Evolutionary conservation across 805 yeast species (phyloP), one percentile per base, ranked within the genome.

Genomic region (Saturnispora dispora): DNA sequence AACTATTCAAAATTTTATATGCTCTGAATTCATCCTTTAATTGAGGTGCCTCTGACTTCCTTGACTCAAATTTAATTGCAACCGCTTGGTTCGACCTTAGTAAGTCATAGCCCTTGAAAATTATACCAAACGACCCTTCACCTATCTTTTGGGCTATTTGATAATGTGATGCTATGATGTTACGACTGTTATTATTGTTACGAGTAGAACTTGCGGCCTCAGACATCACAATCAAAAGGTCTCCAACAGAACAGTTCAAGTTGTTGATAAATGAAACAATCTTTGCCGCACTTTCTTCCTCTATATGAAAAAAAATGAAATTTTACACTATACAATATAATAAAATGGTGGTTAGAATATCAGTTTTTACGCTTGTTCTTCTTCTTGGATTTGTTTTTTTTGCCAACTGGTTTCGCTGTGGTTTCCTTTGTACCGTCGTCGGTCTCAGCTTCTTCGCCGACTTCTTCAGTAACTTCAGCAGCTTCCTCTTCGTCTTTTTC

Each of bases 51-150:
- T 85, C 93, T 2, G 87, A 79, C 60, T 83, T 81, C 54, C 90
- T 72, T 25, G 88, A 86, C 64, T 59, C 95, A 63, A 85, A 85
- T 65, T 85, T 85, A 62, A 85, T 84, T 4, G 90, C 93, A 32
- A 85, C 91, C 22, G 81, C 74, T 52, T 63, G 66, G 50, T 67
- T 67, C 46, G 82, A 80, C 56, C 84, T 78, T 54, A 85, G 70
- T 55, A 86, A 69, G 62, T 86, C 87, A 52, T 81, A 78, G 40
- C 95, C 95, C 69, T 85, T 89, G 65, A 85, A 86, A 49, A 86
- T 82, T 8, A 85, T 85, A 35, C 95, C 95, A 71, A 86, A 86
- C 0, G 93, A 85, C 2, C 95, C 95, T 63, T 86, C 93, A 36
- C 95, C 95, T 50, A 86, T 86, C 66, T 86, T 86, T 61, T 85